Conservation (phyloP, 2,329 filamentous ascomycete species). For the Didymella pinodella region DNA sequence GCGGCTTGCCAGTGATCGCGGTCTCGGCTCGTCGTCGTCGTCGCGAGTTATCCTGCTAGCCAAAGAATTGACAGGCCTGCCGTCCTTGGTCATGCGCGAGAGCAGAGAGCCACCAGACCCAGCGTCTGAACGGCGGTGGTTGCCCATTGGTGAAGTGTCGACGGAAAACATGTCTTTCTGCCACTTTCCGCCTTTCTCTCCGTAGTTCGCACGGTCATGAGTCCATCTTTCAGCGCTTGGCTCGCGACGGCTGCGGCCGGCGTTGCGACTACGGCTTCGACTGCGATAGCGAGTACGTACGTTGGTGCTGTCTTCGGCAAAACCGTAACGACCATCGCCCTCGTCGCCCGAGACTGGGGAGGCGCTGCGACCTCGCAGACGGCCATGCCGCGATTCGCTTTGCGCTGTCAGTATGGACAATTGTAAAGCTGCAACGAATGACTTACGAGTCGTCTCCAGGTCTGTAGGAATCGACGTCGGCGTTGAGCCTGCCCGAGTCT, state of each 20-base stretch:
- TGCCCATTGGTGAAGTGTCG: conserved; percentile 52
- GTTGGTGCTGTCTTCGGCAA: conserved; percentile 58
- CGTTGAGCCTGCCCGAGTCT: conserved; percentile 20
- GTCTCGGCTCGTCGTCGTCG: conserved; percentile 23
- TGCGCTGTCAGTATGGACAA: conserved; percentile 14
- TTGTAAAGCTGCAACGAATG: not conserved
- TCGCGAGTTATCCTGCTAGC: conserved; percentile 45
- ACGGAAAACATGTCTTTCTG: conserved; percentile 37
- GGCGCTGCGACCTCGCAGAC: conserved; percentile 66
- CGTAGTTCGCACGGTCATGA: conserved; percentile 42
- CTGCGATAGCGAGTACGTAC: conserved; percentile 53
- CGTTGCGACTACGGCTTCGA: conserved; percentile 52
- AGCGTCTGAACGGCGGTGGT: conserved; percentile 54
- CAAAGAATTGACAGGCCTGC: conserved; percentile 41
- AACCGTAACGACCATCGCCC: conserved; percentile 59
- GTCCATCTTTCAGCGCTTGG: conserved; percentile 42
- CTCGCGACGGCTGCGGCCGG: conserved; percentile 34
- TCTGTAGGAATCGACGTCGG: conserved; percentile 45
- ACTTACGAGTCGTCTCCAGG: conserved; percentile 39
- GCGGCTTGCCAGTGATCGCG: conserved; percentile 38
- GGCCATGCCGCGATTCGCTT: conserved; percentile 52
- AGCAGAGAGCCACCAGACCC: conserved; percentile 38
- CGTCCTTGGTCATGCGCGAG: conserved; percentile 48
- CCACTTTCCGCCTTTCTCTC: conserved; percentile 26
- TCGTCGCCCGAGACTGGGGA: conserved; percentile 60